Evolutionary conservation across 495 filamentous ascomycete species (phyloP), one percentile per base, ranked within the genome.

Genomic region (Penicillium paradoxum): DNA sequence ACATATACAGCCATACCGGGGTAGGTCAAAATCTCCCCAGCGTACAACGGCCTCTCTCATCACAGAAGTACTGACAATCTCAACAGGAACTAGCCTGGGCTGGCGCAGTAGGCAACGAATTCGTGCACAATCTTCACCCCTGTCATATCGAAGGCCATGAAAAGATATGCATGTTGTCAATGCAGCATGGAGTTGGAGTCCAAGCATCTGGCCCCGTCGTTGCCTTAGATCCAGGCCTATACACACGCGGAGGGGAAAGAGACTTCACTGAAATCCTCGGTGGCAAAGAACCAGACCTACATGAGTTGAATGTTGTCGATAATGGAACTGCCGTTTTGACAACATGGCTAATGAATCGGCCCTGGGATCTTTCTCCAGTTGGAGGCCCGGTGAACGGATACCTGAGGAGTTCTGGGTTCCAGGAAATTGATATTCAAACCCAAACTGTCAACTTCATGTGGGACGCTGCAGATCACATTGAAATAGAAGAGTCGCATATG

Each of bases 61-160:
- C 19, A 25, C 17, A 36, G 3, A 1, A 22, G n/a, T 3, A 47
- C 8, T 29, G 7, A 44, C n/a, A n/a, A 19, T 14, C 25, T 6
- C 4, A 4, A 36, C 45, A 47, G 45, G 45, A 47, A n/a, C 45
- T 47, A n/a, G 30, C 37, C 19, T 47, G 45, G 30, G 21, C 33
- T 15, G 32, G 45, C 19, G 45, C 45, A 8, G 10, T 9, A 15
- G 19, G 13, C 13, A 24, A 8, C 15, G 32, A 36, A 22, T 25
- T 47, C 13, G 45, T 36, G 10, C 19, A 47, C 17, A 47, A 47
- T n/a, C 29, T 47, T 11, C 45, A 47, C 8, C 45, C 30, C 8
- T 47, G 45, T 17, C 30, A 36, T 21, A 47, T 36, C 5, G 18
- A 6, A 24, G 45, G 32, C 11, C 30, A 24, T 8, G 45, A 47